Percentiles rank a stretch among this genome's conserved stretches.
Conservation (phyloP, 345 rosid species). For the Zanthoxylum bungeanum region DNA sequence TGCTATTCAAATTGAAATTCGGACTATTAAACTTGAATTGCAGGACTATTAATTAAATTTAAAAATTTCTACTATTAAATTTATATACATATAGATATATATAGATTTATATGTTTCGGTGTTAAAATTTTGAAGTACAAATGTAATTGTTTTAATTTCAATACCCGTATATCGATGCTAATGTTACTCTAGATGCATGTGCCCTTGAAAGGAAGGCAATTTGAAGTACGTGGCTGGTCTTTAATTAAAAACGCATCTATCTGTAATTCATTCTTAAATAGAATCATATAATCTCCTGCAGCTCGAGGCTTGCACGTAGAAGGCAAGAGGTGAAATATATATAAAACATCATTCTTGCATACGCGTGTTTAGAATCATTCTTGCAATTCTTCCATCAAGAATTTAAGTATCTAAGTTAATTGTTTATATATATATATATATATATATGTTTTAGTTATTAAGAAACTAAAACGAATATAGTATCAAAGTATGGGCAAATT, state of each 20-base stretch:
- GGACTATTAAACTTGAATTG: too few relatives aligned
- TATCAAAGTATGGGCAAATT: background rate
- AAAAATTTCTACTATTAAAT: too few relatives aligned
- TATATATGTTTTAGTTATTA: too few relatives aligned
- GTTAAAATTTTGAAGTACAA: too few relatives aligned
- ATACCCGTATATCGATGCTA: too few relatives aligned
- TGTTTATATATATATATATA: background rate
- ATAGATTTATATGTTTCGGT: too few relatives aligned
- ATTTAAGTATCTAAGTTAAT: background rate
- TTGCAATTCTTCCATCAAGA: background rate
- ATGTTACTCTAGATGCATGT: too few relatives aligned
- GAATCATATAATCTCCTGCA: background rate
- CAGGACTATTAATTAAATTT: too few relatives aligned
- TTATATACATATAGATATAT: too few relatives aligned
- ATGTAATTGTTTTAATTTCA: too few relatives aligned
- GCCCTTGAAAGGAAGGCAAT: background rate
- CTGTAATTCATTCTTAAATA: background rate
- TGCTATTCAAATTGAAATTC: too few relatives aligned
- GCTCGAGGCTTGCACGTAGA: conserved; percentile 12
- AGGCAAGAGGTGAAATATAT: conserved; percentile 4
- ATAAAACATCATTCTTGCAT: background rate
- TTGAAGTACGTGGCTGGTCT: background rate
- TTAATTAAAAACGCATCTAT: background rate
- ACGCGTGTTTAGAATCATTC: background rate
- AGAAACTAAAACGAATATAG: too few relatives aligned